phyloP scores from a whole-genome alignment of 352 stramenopile genomes.

The Phytophthora palmivora region DNA sequence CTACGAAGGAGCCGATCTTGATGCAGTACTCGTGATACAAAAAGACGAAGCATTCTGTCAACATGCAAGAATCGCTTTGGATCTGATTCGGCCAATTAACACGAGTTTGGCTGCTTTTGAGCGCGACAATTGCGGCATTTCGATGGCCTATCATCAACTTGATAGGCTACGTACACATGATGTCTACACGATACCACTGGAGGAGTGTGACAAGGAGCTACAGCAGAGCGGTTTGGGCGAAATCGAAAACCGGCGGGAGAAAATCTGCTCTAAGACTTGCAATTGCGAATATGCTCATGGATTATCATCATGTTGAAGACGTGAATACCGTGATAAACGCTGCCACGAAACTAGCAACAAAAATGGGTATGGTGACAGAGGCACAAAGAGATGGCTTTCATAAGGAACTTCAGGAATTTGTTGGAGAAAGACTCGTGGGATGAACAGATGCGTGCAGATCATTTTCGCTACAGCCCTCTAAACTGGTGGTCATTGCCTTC shows the following conservation, averaged over 20 bases:
- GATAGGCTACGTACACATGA: constrained; percentile 2
- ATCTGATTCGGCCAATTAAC: constrained; percentile 7
- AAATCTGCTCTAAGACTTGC: constrained; percentile 3
- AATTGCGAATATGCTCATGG: constrained; percentile 10
- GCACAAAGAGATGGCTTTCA: neutral
- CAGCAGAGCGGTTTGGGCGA: neutral
- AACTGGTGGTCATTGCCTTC: constrained; percentile 8
- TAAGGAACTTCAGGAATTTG: constrained; percentile 8
- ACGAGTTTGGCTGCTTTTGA: constrained; percentile 17
- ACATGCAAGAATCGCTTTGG: neutral
- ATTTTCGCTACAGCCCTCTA: neutral
- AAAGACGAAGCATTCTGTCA: constrained; percentile 10
- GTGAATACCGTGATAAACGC: neutral
- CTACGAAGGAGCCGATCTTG: neutral
- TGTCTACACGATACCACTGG: neutral
- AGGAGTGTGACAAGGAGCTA: neutral
- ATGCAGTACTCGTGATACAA: neutral
- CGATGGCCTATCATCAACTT: constrained; percentile 19
- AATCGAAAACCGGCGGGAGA: neutral
- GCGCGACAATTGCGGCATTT: constrained; percentile 21
- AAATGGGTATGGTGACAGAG: neutral
- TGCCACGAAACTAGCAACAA: neutral
- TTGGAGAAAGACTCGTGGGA: constrained; percentile 4
- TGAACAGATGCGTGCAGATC: neutral
- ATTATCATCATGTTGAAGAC: no score